Percentiles rank a stretch among this genome's conserved stretches.
These are phyloP conservation scores for Punctularia strigosozonata DNA, from an alignment of 768 basidiomycete species.

Conservation along the genomic window DNA sequence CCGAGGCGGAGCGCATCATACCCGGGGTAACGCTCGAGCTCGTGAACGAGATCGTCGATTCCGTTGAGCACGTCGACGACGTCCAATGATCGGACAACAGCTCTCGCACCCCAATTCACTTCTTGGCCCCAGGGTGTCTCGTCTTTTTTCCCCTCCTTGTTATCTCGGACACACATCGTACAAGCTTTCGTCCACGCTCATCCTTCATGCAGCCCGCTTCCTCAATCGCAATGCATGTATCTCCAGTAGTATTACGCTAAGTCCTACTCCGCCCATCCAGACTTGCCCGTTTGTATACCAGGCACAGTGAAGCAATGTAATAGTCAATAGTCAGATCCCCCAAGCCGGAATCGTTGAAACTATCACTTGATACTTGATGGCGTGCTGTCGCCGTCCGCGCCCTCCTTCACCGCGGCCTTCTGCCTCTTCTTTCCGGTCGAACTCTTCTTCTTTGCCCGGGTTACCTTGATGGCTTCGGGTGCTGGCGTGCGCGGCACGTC, in stretches of 20 bases:
- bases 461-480: constrained; percentile 67
- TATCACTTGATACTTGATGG: too few relatives aligned
- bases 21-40: constrained; percentile 91
- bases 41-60: constrained; percentile 89
- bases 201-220: constrained; percentile 1
- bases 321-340: too few relatives aligned
- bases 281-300: too few relatives aligned
- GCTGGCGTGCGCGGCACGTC: constrained; percentile 39
- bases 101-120: not conserved
- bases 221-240: constrained; percentile 3
- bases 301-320: too few relatives aligned
- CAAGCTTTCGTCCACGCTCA: not conserved
- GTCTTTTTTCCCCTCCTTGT: not conserved
- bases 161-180: not conserved
- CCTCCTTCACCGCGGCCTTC: too few relatives aligned
- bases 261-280: too few relatives aligned
- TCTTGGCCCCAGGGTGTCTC: not conserved
- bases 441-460: constrained; percentile 55
- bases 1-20: constrained; percentile 89
- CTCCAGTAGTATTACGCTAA: too few relatives aligned
- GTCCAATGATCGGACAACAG: constrained; percentile 30
- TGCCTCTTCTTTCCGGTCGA: constrained; percentile 60
- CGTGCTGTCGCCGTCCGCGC: too few relatives aligned
- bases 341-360: too few relatives aligned
- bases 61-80: constrained; percentile 83